Evolutionary conservation across 2,329 filamentous ascomycete genomes (phyloP).

Genomic region (Phaeosphaeriaceae sp.): DNA sequence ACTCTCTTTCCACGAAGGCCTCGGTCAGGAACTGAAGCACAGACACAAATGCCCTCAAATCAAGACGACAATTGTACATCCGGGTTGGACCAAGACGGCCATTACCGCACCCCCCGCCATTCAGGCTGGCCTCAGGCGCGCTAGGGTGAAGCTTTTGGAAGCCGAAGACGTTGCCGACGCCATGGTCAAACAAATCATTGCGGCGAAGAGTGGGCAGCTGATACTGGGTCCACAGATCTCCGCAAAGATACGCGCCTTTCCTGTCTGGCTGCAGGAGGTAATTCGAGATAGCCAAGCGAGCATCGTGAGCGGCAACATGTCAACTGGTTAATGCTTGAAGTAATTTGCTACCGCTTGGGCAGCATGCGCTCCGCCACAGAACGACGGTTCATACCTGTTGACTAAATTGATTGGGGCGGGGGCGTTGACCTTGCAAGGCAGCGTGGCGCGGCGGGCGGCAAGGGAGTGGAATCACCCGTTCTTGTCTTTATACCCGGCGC

Average conservation of each 20-base stretch:
- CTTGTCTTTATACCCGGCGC: not conserved
- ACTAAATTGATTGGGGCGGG: not conserved
- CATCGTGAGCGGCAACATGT: slow-evolving; percentile 34
- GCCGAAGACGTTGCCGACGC: slow-evolving; percentile 50
- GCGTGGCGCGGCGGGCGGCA: not conserved
- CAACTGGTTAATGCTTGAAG: slow-evolving; percentile 17
- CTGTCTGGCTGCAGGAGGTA: slow-evolving; percentile 44
- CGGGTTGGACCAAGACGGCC: slow-evolving; percentile 51
- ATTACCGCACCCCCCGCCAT: slow-evolving; percentile 37
- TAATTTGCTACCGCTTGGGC: not conserved
- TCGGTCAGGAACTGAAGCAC: slow-evolving; percentile 51
- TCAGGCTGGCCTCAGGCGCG: slow-evolving; percentile 38
- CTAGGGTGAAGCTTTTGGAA: slow-evolving; percentile 44
- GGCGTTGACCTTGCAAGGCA: not conserved
- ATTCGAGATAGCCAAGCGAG: slow-evolving; percentile 39
- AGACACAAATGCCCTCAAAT: slow-evolving; percentile 52
- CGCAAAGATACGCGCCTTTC: slow-evolving; percentile 36
- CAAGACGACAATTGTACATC: slow-evolving; percentile 53
- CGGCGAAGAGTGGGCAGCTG: slow-evolving; percentile 50
- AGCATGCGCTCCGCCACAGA: not conserved
- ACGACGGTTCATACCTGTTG: not conserved
- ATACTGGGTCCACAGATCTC: slow-evolving; percentile 42
- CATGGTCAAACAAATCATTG: slow-evolving; percentile 53
- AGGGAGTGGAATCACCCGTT: slow-evolving; percentile 1
- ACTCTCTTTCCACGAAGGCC: slow-evolving; percentile 42